These are phyloP conservation scores for Trametes maxima DNA, from an alignment of 768 basidiomycete species.

Conservation along the genomic window DNA sequence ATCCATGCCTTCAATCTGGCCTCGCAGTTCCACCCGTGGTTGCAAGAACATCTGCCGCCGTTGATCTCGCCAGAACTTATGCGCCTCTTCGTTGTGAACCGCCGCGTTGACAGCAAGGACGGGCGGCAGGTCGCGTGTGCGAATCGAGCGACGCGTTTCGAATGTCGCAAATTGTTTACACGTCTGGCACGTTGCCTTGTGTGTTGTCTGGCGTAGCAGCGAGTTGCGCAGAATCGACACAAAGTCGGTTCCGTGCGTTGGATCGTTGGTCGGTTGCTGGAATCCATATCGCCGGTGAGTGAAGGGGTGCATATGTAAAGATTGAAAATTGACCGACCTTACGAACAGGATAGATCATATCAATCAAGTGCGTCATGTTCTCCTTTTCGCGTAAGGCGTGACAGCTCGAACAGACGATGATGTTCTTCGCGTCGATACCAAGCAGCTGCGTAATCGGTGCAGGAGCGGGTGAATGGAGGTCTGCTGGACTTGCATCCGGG, in stretches of 20 bases:
- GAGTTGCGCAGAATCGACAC: slow-evolving; percentile 71
- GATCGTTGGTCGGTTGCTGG: slow-evolving; percentile 42
- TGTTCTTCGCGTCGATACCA: slow-evolving; percentile 76
- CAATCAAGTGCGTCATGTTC: slow-evolving; percentile 79
- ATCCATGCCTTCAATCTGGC: slow-evolving; percentile 60
- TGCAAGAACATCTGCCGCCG: slow-evolving; percentile 61
- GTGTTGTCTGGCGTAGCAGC: slow-evolving; percentile 76
- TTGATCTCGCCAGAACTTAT: slow-evolving; percentile 75
- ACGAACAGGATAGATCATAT: slow-evolving; percentile 77
- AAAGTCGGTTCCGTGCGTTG: slow-evolving; percentile 52
- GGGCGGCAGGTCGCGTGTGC: slow-evolving; percentile 71
- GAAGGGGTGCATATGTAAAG: neutral
- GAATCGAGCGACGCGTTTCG: slow-evolving; percentile 65
- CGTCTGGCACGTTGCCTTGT: slow-evolving; percentile 83
- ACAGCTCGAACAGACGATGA: slow-evolving; percentile 77
- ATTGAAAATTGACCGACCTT: slow-evolving; percentile 52
- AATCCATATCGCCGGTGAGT: neutral
- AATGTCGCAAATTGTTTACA: slow-evolving; percentile 80
- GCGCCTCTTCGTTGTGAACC: slow-evolving; percentile 73
- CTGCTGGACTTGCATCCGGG: slow-evolving; percentile 25
- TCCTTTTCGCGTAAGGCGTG: slow-evolving; percentile 72
- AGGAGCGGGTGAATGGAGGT: slow-evolving; percentile 41
- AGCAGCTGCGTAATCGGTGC: slow-evolving; percentile 86
- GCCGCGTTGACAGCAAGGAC: slow-evolving; percentile 86
- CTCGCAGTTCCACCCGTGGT: slow-evolving; percentile 56